These are phyloP conservation scores for Wickerhamiella brachini DNA, from an alignment of 805 yeast species.

Conservation along the genomic window DNA sequence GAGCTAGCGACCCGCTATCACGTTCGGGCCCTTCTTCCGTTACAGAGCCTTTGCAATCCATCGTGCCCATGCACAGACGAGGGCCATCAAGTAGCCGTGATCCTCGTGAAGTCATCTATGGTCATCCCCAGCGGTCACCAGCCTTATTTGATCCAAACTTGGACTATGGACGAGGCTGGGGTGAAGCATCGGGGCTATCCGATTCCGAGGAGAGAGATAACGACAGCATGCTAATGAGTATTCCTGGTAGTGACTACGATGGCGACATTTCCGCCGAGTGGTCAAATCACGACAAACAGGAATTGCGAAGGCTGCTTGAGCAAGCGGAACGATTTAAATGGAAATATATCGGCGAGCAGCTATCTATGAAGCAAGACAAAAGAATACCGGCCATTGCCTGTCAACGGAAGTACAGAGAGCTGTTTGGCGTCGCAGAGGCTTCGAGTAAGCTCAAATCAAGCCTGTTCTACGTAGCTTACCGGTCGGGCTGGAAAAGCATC, in stretches of 20 bases:
- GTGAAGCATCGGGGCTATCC: not conserved
- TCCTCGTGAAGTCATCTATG: too few species aligned
- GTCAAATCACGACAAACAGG: slow-evolving; percentile 32
- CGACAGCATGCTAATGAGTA: slow-evolving; percentile 1
- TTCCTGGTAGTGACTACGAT: slow-evolving; percentile 12
- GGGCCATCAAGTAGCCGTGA: too few species aligned
- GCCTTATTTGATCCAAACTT: not conserved
- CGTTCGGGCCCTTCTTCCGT: not conserved
- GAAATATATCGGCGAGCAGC: slow-evolving; percentile 38
- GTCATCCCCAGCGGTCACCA: not conserved
- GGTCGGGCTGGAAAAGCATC: slow-evolving; percentile 32
- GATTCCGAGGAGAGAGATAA: not conserved
- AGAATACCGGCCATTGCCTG: slow-evolving; percentile 41
- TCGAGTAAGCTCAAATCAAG: slow-evolving; percentile 35
- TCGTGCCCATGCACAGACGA: too few species aligned
- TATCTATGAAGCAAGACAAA: slow-evolving; percentile 23
- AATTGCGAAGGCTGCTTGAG: slow-evolving; percentile 34
- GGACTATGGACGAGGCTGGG: not conserved
- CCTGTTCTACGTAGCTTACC: slow-evolving; percentile 37
- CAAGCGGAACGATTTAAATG: slow-evolving; percentile 46
- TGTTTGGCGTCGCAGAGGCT: slow-evolving; percentile 42
- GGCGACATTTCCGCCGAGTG: slow-evolving; percentile 19
- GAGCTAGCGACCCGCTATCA: not conserved
- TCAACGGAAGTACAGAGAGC: slow-evolving; percentile 37
- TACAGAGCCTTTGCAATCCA: too few species aligned